Conservation (phyloP, 345 rosid genomes). For the Excoecaria agallocha region DNA sequence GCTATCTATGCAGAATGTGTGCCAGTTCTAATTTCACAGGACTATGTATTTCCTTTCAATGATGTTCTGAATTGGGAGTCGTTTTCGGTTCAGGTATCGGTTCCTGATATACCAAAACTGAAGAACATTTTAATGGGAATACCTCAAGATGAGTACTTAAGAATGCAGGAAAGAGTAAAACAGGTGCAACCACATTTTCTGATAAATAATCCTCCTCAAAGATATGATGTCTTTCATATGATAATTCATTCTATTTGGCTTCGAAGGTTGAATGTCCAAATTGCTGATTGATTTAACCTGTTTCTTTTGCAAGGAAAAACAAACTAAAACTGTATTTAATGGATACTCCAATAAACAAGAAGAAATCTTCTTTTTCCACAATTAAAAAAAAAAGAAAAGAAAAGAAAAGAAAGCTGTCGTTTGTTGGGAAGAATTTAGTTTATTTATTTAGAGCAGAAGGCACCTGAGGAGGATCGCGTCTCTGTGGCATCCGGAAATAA, state of each 20-base stretch:
- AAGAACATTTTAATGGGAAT: constrained; percentile 51
- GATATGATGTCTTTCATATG: constrained; percentile 72
- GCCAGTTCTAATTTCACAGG: constrained; percentile 61
- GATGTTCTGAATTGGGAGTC: constrained; percentile 67
- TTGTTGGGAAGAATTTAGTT: too few relatives aligned
- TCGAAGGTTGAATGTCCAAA: constrained; percentile 49
- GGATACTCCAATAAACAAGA: too few relatives aligned
- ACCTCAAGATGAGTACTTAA: constrained; percentile 40
- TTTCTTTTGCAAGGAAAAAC: too few relatives aligned
- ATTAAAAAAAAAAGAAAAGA: too few relatives aligned
- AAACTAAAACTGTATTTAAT: too few relatives aligned
- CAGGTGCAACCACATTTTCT: constrained; percentile 56
- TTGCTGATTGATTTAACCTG: neutral
- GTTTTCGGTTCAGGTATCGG: constrained; percentile 50
- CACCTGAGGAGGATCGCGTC: too few relatives aligned
- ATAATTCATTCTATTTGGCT: constrained; percentile 74
- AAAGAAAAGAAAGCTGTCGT: too few relatives aligned
- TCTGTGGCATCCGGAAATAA: too few relatives aligned
- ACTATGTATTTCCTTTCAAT: constrained; percentile 60
- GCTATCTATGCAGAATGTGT: constrained; percentile 70
- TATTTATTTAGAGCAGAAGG: too few relatives aligned
- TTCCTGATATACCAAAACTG: constrained; percentile 47
- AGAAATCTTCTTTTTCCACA: too few relatives aligned
- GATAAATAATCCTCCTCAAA: constrained; percentile 59
- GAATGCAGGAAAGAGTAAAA: constrained; percentile 41